Evolutionary conservation across 2,329 filamentous ascomycete species (phyloP), one percentile per base, ranked within the genome.

Genomic region (Alternaria sp.): DNA sequence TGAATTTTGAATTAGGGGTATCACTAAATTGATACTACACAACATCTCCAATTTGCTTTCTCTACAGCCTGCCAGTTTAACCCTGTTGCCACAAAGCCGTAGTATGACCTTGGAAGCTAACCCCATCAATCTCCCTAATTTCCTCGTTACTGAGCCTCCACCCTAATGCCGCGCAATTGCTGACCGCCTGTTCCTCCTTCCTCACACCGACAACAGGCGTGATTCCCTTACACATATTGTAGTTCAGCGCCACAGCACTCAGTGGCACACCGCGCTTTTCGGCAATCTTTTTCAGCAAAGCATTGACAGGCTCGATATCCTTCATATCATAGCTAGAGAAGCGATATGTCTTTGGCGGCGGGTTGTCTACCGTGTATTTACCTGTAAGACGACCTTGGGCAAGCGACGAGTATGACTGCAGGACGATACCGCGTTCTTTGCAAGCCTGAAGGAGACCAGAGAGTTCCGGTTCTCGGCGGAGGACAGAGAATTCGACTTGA

Each of bases 321-420:
- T 79, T 76, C 77, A 83, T 83, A 1, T 79, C 75, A 60, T 83
- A 82, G 47, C 74, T 78, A 48, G 76, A 78, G 63, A 81, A 82
- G 8, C 74, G 69, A 47, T 80, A 76, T 5, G 69, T 71, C 20
- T 75, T 74, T 1, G 75, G 74, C 7, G 79, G 79, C 48, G 76
- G 74, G 48, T 81, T 77, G 8, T 78, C 73, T 4, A 66, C 66
- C 3, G 66, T 76, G 63, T 82, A 82, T 12, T 65, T 67, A 0
- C 59, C 64, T 0, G 49, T 53, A 1, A 67, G 12, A 0, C 81
- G 72, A 4, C 79, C 80, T 59, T 80, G 74, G 0, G 72, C 80
- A 7, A 83, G 72, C 5, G 78, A 77, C 3, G 77, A 78, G 65
- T 81, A 83, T 3, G 76, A 77, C 65, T 82, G 77, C 43, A 82